Percentiles rank a stretch among this genome's conserved stretches.
Evolutionary conservation across 2,329 filamentous ascomycete species (phyloP).

Genomic region (Daldinia sp.): DNA sequence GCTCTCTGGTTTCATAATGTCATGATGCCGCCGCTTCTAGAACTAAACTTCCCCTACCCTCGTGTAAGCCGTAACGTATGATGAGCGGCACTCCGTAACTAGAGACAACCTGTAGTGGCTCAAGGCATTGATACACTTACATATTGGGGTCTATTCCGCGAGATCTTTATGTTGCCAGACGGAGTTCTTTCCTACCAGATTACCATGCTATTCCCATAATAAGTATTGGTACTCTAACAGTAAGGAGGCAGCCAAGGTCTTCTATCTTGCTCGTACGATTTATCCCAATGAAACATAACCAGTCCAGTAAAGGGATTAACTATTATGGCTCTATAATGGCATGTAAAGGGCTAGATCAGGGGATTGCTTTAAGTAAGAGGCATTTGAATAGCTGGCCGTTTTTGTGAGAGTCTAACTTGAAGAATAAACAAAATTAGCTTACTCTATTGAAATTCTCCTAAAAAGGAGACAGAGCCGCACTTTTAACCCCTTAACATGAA

Average conservation of each 20-base stretch:
- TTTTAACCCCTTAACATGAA: slow-evolving; percentile 3
- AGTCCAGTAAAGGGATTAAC: neutral
- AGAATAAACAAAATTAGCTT: neutral
- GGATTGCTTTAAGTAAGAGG: neutral
- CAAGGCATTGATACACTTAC: neutral
- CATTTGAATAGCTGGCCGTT: neutral
- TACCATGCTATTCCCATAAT: neutral
- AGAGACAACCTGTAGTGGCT: neutral
- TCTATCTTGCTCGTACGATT: neutral
- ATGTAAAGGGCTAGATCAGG: neutral
- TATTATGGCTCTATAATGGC: neutral
- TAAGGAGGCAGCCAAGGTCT: neutral
- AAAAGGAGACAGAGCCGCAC: neutral
- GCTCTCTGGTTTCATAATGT: neutral
- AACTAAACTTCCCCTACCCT: neutral
- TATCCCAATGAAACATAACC: neutral
- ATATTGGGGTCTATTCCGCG: neutral
- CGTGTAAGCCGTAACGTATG: slow-evolving; percentile 14
- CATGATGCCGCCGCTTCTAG: neutral
- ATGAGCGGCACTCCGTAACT: neutral
- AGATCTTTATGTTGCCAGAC: neutral
- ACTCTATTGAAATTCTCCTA: neutral
- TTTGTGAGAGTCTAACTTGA: neutral
- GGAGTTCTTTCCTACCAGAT: neutral
- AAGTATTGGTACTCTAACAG: neutral